Evolutionary conservation across 192 early-diverging fungal genomes (phyloP), one percentile per base, ranked within the genome.

Genomic region (Cladochytrium replicatum): DNA sequence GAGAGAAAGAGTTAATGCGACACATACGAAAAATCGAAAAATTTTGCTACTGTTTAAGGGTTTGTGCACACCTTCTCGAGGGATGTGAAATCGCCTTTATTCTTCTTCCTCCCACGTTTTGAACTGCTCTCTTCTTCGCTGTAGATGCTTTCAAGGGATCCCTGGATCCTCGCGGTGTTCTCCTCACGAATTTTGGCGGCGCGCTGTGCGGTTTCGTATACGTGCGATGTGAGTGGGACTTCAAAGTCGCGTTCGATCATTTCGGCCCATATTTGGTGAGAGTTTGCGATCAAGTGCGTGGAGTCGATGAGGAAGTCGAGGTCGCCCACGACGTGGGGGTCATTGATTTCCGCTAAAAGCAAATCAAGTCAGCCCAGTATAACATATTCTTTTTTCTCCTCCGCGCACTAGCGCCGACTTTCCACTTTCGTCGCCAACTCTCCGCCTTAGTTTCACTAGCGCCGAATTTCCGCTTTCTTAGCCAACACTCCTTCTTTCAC

Each of bases 281-380:
- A 51, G 47, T 77, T 77, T 8, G 65, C 59, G 27, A 77, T 52
- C 28, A 77, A 47, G 29, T 71, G 71, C 11, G 71, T 63, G 39
- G 50, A 60, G 52, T 77, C 75, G 29, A 77, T 72, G 15, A 77
- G 45, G 48, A 74, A 74, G 50, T 75, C 67, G 34, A 75, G 59
- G 52, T 75, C 70, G 3, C 54, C 52, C 13, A 74, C 51, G 13
- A 63, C 46, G 27, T 63, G 54, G 22, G 59, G 54, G 28, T 58
- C 42, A 8, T 37, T 37, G 27, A 72, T 55, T 21, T 47, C 28
- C 5, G 67, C 70, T 71, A 44, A 4, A 52, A 7, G n/a, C 1
- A 49, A 1, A 25, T n/a, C 2, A 50, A 19, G 29, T 2, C 28
- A 27, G 32, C 3, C 2, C n/a, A 52, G 6, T 31, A 19, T 11